These are phyloP conservation scores for Murraya paniculata DNA, from an alignment of 345 rosid genomes.

Conservation along the genomic window DNA sequence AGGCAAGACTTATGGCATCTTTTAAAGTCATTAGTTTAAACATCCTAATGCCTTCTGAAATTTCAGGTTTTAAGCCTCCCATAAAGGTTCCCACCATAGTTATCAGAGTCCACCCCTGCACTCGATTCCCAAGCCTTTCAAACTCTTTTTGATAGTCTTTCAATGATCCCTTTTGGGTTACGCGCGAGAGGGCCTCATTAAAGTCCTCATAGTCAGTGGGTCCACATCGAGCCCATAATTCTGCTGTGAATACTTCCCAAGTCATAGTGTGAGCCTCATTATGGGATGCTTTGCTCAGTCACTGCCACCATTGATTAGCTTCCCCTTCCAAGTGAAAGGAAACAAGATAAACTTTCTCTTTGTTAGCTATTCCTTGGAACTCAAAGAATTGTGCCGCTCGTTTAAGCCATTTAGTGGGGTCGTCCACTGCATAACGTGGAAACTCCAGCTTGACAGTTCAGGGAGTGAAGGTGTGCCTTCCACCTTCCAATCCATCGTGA, in stretches of 20 bases:
- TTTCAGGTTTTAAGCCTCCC: neutral
- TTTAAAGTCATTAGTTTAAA: neutral
- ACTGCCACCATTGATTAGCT: neutral
- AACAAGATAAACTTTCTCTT: neutral
- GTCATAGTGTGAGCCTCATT: neutral
- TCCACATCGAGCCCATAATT: slow-evolving; percentile 7
- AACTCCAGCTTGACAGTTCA: no score
- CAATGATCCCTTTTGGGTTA: neutral
- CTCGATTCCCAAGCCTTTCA: neutral
- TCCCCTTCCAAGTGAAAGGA: neutral
- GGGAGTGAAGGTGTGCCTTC: no score
- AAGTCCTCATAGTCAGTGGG: neutral
- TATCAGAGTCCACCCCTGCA: neutral
- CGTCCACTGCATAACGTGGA: no score
- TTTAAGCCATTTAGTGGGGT: no score
- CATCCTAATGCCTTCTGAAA: neutral
- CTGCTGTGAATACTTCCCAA: neutral
- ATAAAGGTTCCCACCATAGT: neutral
- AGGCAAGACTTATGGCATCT: neutral
- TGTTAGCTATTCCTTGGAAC: no score
- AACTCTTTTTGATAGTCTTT: neutral
- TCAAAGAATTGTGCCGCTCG: no score
- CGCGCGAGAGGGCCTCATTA: neutral
- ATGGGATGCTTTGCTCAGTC: neutral
- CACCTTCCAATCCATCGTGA: no score